Base-by-base conservation (phyloP, 2,329 filamentous ascomycete species). In the Samsoniella hepiali region DNA sequence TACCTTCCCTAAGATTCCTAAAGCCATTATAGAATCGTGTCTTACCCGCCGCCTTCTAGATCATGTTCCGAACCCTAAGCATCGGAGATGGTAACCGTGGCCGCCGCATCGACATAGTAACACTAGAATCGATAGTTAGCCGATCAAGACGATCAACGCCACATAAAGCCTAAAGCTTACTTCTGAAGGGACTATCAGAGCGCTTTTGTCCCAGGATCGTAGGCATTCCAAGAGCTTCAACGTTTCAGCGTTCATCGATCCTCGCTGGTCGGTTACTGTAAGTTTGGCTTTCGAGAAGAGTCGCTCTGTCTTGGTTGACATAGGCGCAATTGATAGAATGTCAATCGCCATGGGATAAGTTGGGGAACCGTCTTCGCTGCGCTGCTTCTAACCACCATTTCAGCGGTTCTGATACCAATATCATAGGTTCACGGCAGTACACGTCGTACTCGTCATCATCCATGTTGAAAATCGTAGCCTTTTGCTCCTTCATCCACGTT, bases 401-500 rank as follows among this genome's bases (percentile, higher is more conserved):
- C 22, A 49, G 31, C 42, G 62, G 57, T 38, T 55, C 31, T 34
- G 44, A 58, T 49, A 40, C 29, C 36, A 59, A 45, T 22, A 59
- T 17, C 1, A 63, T 45, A 22, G 62, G 62, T 32, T 63, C 45
- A 2, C 55, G 55, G 32, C 47, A 63, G 55, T 63, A 63, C 10
- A 63, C 62, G 27, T 63, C 49, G n/a, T 63, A 63, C 27, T 63
- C 55, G 31, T 63, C 36, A 45, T 64, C 47, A 31, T 64, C 56
- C 29, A 59, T 64, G 31, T 55, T 60, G 3, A 60, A 42, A 55
- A 60, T 60, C 15, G 40, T 61, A 15, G 57, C 49, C 32, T 64
- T 60, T 38, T 64, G 42, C 51, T 64, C 57, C 11, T 61, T 64
- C n/a, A 64, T 64, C 63, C 40, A 64, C 34, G 29, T 61, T 51